Evolutionary conservation across 78 protist genomes (phyloP), one percentile per base, ranked within the genome.

Genomic region (Dictyostelium brefeldianum): DNA sequence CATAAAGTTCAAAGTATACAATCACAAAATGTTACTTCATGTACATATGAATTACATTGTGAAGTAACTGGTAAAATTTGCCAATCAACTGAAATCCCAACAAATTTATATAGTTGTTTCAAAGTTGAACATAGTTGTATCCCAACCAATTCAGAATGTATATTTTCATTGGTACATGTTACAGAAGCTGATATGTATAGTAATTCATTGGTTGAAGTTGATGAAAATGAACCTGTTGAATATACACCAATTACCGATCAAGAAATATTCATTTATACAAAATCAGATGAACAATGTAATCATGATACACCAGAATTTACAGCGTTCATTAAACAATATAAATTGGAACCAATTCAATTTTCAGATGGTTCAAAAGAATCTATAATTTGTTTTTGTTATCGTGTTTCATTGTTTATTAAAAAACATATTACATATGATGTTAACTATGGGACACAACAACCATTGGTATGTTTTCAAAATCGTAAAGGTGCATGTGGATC

Each of bases 321-420:
- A 15, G 15, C 14, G 43, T 70, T 70, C 53, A 70, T 70, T 70
- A 70, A 43, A 54, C 11, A 78, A 10, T 54, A 78, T 54, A 5
- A 18, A 51, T 20, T 51, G 8, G 69, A 51, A 29, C 83, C 83
- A 78, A 29, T 78, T 12, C 12, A 0, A 31, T 53, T 78, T 17
- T 11, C 1, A 6, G 83, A 78, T 31, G 83, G 83, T 12, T 31
- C 83, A 11, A 53, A 29, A 17, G 83, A 78, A 54, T 51, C 69
- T 3, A 78, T 53, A 9, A 31, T 78, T 18, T 78, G 83, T 31
- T 78, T 78, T 51, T 78, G 83, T 51, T 78, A 78, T 78, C n/a
- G 83, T 27, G 8, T 78, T n/a, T 78, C 83, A 54, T 25, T 78
- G 48, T 78, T 78, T 78, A 78, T 78, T 8, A 78, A 78, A 27